Base-by-base conservation (phyloP, 2,329 filamentous ascomycete genomes). In the Cryphonectria radicalis region DNA sequence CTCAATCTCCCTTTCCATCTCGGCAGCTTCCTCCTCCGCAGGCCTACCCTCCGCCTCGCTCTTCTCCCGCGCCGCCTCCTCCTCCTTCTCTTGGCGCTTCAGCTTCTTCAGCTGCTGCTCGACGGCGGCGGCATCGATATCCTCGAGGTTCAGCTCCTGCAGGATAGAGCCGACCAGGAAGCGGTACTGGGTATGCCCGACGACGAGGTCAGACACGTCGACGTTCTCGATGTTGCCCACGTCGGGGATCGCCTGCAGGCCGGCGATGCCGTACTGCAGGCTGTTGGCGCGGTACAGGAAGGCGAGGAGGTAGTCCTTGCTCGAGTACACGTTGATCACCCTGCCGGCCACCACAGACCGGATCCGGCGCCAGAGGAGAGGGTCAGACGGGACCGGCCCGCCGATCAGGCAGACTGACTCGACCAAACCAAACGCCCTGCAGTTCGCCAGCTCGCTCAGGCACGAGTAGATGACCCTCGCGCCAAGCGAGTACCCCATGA, bases 261-360 rank as follows among this genome's bases (percentile, higher is more conserved):
- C 95, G 0, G 95, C 94, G 59, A 97, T 89, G 5, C 95, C 95
- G 59, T 93, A 87, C 74, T 96, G 92, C 37, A 97, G 87, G 71
- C 91, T 94, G 63, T 92, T 94, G 2, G 93, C 91, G 64, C 95
- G 90, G 79, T 98, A 97, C 25, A 97, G 84, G 79, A 97, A 95
- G 0, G 90, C 94, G 0, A 98, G 89, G 42, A 98, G 90, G 77
- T 94, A 93, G 80, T 98, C 95, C 72, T 96, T 95, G 67, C 91
- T 90, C 1, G 93, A 95, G 81, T 92, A 97, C 11, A 95, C 93
- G 76, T 98, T 98, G 76, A 97, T 91, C 8, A 98, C 87, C 70
- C 92, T 88, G 3, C 94, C 94, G 1, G 91, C 89, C 0, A 97
- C 94, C 0, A 95, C 93, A 55, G 88, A 89, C 35, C 93, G 89